These are phyloP conservation scores for Plasmodium vivax DNA, from an alignment of 169 alveolate genomes.

Conservation along the genomic window DNA sequence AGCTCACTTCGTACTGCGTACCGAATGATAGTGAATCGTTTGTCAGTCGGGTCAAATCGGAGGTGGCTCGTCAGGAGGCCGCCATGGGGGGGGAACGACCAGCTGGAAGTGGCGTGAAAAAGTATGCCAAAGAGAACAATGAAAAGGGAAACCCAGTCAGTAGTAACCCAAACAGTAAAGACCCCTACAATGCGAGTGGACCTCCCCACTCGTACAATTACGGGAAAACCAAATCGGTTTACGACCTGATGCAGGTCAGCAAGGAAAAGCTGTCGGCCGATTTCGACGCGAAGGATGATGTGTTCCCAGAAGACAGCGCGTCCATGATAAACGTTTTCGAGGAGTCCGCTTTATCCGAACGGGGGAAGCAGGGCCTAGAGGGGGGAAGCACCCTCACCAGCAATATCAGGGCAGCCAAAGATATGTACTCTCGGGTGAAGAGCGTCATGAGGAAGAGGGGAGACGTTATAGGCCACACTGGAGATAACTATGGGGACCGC, in stretches of 20 bases:
- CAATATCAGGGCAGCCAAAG: constrained; percentile 14
- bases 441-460: constrained; percentile 7
- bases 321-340: constrained; percentile 49
- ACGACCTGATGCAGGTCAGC: not conserved
- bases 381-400: constrained; percentile 13
- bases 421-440: constrained; percentile 32
- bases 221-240: not conserved
- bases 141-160: not conserved
- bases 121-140: not conserved
- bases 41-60: constrained; percentile 33
- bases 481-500: not conserved
- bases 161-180: not conserved
- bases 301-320: constrained; percentile 67
- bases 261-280: not conserved
- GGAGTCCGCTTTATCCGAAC: constrained; percentile 11
- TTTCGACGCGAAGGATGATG: constrained; percentile 54
- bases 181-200: not conserved
- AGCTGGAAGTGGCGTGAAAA: not conserved
- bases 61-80: not conserved
- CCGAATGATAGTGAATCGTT: constrained; percentile 16
- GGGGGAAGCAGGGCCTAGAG: not conserved
- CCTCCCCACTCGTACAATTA: not conserved
- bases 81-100: not conserved
- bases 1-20: not conserved
- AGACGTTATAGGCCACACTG: not conserved